Evolutionary conservation across 2,329 filamentous ascomycete genomes (phyloP).

Genomic region (Acephala macrosclerotiorum): DNA sequence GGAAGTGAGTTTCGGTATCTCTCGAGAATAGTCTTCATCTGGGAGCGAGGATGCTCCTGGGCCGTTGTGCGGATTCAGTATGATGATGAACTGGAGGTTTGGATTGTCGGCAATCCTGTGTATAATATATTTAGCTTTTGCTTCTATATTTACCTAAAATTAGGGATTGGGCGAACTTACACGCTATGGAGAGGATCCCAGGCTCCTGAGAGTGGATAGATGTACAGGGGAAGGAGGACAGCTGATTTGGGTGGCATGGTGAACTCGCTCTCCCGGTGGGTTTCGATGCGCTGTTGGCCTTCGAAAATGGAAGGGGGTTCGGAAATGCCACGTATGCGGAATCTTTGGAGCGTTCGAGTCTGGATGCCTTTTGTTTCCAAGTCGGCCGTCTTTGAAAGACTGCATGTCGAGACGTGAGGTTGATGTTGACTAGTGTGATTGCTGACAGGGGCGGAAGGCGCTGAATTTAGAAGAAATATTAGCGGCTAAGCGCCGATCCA

Average conservation of each 20-base stretch:
- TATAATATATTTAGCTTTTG: neutral
- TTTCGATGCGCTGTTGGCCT: neutral
- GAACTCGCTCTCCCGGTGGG: neutral
- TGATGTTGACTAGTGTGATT: neutral
- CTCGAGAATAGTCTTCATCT: conserved; percentile 18
- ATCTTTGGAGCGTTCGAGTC: neutral
- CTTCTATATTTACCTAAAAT: neutral
- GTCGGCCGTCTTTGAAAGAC: neutral
- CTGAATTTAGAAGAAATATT: neutral
- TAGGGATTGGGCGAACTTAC: conserved; percentile 13
- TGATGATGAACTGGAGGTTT: conserved; percentile 21
- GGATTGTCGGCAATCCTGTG: conserved; percentile 19
- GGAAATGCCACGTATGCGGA: neutral
- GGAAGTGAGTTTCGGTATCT: conserved; percentile 16
- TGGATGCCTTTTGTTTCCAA: neutral
- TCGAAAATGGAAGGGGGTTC: neutral
- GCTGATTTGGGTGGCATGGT: conserved; percentile 19
- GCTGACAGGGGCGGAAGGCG: neutral
- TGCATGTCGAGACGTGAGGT: neutral
- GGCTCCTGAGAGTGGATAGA: conserved; percentile 32
- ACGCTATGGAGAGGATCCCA: conserved; percentile 32
- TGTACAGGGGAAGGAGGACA: conserved; percentile 37
- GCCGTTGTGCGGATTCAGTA: conserved; percentile 23
- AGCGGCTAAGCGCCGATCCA: neutral
- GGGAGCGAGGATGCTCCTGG: conserved; percentile 13